phyloP scores from a whole-genome alignment of 495 filamentous ascomycete species.

The Thermochaetoides thermophila region DNA sequence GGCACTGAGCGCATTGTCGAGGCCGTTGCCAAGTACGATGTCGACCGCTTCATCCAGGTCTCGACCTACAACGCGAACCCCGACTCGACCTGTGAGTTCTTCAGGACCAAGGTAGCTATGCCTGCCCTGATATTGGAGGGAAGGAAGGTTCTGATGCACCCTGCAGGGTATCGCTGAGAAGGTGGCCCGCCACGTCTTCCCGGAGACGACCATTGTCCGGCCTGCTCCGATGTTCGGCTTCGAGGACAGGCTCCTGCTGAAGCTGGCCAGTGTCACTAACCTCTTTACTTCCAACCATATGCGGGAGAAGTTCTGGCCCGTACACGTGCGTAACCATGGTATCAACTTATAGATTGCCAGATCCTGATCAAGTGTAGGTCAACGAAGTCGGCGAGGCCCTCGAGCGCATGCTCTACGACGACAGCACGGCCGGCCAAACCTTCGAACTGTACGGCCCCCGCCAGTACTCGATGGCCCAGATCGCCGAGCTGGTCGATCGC shows the following conservation, averaged over 20 bases:
- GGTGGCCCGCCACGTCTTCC: conserved; percentile 79
- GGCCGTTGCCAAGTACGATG: conserved; percentile 94
- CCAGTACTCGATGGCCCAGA: conserved; percentile 79
- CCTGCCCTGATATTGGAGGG: neutral
- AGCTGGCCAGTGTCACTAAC: conserved; percentile 62
- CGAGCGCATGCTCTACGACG: conserved; percentile 76
- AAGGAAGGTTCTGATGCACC: conserved; percentile 3
- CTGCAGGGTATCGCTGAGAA: conserved; percentile 61
- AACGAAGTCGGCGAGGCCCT: conserved; percentile 82
- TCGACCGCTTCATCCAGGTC: conserved; percentile 93
- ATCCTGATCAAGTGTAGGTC: conserved; percentile 35
- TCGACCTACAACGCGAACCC: conserved; percentile 84
- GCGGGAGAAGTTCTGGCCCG: conserved; percentile 81
- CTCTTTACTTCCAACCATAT: conserved; percentile 82
- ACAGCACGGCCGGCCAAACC: conserved; percentile 77
- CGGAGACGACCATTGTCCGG: conserved; percentile 93
- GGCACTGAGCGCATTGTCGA: conserved; percentile 90
- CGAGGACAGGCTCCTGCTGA: conserved; percentile 84
- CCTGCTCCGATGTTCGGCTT: conserved; percentile 89
- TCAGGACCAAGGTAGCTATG: conserved; percentile 61
- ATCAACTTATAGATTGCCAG: neutral
- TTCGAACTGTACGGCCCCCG: conserved; percentile 91
- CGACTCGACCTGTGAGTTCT: conserved; percentile 73
- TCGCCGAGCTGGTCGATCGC: conserved; percentile 72
- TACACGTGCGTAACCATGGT: conserved; percentile 53